Conservation (phyloP, 2,329 filamentous ascomycete species). For the Paraphaeosphaeria sporulosa region DNA sequence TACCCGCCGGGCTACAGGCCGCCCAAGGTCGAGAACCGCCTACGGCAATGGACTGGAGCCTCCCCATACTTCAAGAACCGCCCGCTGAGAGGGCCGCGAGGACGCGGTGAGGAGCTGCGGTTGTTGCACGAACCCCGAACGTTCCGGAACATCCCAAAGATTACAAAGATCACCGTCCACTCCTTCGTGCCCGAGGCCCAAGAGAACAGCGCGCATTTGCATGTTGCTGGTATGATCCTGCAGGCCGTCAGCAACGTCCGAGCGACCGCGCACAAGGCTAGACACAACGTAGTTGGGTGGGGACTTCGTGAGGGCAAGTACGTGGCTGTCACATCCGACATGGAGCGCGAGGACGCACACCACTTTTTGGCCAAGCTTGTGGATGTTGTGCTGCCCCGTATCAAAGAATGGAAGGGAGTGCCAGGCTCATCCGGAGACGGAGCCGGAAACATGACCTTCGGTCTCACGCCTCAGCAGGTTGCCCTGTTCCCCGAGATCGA, state of each 20-base stretch:
- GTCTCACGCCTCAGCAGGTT: constrained; percentile 77
- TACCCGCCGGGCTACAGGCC: constrained; percentile 76
- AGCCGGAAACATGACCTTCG: constrained; percentile 86
- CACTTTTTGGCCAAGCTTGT: constrained; percentile 91
- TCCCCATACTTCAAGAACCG: constrained; percentile 96
- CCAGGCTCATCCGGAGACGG: constrained; percentile 80
- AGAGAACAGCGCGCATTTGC: constrained; percentile 75
- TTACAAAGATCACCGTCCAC: constrained; percentile 83
- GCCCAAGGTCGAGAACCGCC: constrained; percentile 66
- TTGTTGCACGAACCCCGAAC: constrained; percentile 72
- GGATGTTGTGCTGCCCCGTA: constrained; percentile 88
- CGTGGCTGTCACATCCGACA: constrained; percentile 77
- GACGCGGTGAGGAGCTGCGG: constrained; percentile 72
- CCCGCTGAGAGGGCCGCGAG: constrained; percentile 82
- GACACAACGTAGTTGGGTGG: constrained; percentile 77
- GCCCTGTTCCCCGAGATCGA: constrained; percentile 92
- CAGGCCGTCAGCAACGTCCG: constrained; percentile 85
- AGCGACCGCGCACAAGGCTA: constrained; percentile 73
- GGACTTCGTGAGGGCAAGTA: constrained; percentile 74
- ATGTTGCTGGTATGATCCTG: constrained; percentile 82
- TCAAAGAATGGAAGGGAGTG: constrained; percentile 95
- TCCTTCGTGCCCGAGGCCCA: constrained; percentile 72
- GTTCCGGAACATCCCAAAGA: constrained; percentile 84
- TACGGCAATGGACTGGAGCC: constrained; percentile 86
- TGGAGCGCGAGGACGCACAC: constrained; percentile 82